Evolutionary conservation across 73 alveolate genomes (phyloP).

Genomic region (Uronychia setigera): DNA sequence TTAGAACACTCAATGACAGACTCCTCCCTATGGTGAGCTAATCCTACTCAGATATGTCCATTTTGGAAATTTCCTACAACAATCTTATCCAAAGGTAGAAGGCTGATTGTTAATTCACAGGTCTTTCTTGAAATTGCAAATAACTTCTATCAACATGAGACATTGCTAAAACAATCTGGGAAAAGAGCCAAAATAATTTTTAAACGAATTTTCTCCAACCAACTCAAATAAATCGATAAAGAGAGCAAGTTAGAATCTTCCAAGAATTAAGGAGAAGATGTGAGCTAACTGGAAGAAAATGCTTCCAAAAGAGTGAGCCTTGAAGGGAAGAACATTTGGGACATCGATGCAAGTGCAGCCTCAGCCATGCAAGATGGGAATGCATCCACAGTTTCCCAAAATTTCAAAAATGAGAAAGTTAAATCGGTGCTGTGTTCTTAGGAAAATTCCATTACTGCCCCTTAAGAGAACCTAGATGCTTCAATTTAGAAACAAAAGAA

Average conservation of each 20-base stretch:
- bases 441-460: background rate
- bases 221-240: background rate
- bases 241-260: background rate
- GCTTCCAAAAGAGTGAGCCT: too few relatives aligned
- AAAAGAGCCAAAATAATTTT: background rate
- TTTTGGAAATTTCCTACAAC: background rate
- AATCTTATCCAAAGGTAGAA: background rate
- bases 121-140: background rate
- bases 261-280: background rate
- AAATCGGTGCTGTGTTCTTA: background rate
- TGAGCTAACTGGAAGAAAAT: too few relatives aligned
- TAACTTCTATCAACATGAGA: background rate
- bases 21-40: background rate
- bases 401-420: background rate
- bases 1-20: background rate
- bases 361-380: background rate
- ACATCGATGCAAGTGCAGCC: background rate
- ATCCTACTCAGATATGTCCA: background rate
- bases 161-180: background rate
- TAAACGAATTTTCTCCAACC: background rate
- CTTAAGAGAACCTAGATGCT: background rate
- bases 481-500: background rate
- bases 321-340: background rate
- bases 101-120: background rate
- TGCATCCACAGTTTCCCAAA: background rate